These are phyloP conservation scores for Nymphaea colorata DNA, from an alignment of 164 flowering plant species.

Conservation along the genomic window DNA sequence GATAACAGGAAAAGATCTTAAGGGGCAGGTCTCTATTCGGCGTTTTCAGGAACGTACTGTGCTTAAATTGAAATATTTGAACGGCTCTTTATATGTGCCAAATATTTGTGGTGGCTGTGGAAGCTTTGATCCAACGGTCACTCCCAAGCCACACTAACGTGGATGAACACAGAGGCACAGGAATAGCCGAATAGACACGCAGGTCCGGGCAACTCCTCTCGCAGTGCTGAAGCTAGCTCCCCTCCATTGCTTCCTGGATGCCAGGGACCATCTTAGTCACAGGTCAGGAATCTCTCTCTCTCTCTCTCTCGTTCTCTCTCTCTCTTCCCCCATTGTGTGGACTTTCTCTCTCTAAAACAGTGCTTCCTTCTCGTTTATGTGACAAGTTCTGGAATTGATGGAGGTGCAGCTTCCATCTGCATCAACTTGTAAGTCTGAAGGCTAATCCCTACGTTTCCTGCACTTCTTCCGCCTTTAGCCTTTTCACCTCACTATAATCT, in stretches of 20 bases:
- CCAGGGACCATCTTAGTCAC: conserved; percentile 88
- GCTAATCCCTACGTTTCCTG: conserved; percentile 34
- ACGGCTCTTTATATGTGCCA: too few relatives aligned
- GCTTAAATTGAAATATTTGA: too few relatives aligned
- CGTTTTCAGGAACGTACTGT: too few relatives aligned
- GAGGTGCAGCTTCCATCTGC: conserved; percentile 27
- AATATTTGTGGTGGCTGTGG: too few relatives aligned
- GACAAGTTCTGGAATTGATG: conserved; percentile 51
- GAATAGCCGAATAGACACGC: too few relatives aligned
- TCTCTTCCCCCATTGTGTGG: neutral
- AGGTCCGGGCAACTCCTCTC: neutral
- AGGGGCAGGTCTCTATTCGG: too few relatives aligned
- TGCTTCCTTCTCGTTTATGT: neutral
- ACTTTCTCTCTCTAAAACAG: neutral
- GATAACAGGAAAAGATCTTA: too few relatives aligned
- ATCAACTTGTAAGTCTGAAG: conserved; percentile 12
- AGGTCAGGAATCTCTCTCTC: conserved; percentile 24
- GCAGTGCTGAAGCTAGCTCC: neutral
- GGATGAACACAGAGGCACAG: too few relatives aligned
- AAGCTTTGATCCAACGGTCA: too few relatives aligned
- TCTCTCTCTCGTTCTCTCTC: neutral
- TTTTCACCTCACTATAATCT: neutral
- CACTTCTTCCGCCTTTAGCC: neutral
- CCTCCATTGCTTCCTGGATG: conserved; percentile 21
- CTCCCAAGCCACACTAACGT: too few relatives aligned